Percentiles rank a stretch among this genome's conserved stretches.
These are phyloP conservation scores for Trichoderma endophyticum DNA, from an alignment of 2,329 filamentous ascomycete genomes.

Conservation along the genomic window DNA sequence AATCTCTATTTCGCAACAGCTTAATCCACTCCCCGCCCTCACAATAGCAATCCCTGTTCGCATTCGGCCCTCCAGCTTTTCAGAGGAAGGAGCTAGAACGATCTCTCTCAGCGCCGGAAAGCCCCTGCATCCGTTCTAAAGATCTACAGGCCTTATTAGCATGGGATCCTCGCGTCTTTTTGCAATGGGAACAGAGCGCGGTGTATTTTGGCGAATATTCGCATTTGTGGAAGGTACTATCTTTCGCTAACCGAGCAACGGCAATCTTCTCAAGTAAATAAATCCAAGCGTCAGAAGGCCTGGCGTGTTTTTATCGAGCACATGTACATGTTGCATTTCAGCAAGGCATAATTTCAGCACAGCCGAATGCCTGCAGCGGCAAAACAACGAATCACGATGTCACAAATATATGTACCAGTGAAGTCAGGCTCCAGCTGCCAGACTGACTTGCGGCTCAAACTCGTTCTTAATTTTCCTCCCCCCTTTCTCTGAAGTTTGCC, in stretches of 20 bases:
- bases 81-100: not conserved
- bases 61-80: not conserved
- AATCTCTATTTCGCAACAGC: too few species aligned
- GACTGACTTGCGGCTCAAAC: not conserved
- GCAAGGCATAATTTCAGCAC: not conserved
- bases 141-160: not conserved
- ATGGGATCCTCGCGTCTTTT: not conserved
- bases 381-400: not conserved
- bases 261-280: not conserved
- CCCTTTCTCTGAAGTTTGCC: not conserved
- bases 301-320: not conserved
- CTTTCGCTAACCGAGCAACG: not conserved
- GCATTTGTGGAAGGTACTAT: not conserved
- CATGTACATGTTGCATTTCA: not conserved
- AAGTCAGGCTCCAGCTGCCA: not conserved
- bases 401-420: not conserved
- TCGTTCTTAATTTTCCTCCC: not conserved
- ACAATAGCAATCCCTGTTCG: not conserved
- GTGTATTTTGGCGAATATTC: not conserved
- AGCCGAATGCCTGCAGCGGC: not conserved
- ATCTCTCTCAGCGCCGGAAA: not conserved
- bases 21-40: not conserved
- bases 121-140: not conserved
- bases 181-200: not conserved
- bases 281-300: not conserved